A percentile compares a stretch with the other conserved stretches of the same genome.
Evolutionary conservation across 805 yeast genomes (phyloP).

Genomic region (Suhomyces xylopsoci): DNA sequence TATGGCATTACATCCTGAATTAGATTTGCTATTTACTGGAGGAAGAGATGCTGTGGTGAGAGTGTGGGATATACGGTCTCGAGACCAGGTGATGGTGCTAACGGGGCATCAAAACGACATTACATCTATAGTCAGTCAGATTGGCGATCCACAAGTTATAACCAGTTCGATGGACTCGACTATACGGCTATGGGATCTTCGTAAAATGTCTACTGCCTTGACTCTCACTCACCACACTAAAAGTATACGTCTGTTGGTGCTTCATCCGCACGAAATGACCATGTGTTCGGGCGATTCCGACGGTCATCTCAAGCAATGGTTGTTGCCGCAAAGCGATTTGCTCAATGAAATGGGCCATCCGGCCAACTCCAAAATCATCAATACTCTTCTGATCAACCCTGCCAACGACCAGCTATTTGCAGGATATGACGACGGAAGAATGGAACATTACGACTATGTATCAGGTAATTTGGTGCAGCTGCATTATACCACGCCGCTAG

Average conservation of each 20-base stretch:
- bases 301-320: constrained; percentile 76
- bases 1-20: constrained; percentile 80
- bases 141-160: constrained; percentile 80
- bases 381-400: constrained; percentile 64
- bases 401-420: constrained; percentile 63
- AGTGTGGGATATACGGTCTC: constrained; percentile 91
- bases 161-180: constrained; percentile 84
- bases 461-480: constrained; percentile 63
- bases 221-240: constrained; percentile 83
- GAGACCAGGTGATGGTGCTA: constrained; percentile 69
- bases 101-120: constrained; percentile 81
- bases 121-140: constrained; percentile 62
- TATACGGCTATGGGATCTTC: constrained; percentile 84
- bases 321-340: constrained; percentile 71
- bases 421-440: constrained; percentile 81
- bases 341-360: constrained; percentile 54
- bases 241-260: constrained; percentile 67
- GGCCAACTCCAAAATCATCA: constrained; percentile 50
- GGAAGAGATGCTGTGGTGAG: constrained; percentile 85
- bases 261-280: constrained; percentile 69
- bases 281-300: constrained; percentile 79
- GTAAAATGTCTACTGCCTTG: constrained; percentile 68
- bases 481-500: constrained; percentile 50
- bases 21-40: constrained; percentile 80
- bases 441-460: constrained; percentile 76